Conservation (phyloP, 306 rosid genomes). For the Fragaria ananassa region DNA sequence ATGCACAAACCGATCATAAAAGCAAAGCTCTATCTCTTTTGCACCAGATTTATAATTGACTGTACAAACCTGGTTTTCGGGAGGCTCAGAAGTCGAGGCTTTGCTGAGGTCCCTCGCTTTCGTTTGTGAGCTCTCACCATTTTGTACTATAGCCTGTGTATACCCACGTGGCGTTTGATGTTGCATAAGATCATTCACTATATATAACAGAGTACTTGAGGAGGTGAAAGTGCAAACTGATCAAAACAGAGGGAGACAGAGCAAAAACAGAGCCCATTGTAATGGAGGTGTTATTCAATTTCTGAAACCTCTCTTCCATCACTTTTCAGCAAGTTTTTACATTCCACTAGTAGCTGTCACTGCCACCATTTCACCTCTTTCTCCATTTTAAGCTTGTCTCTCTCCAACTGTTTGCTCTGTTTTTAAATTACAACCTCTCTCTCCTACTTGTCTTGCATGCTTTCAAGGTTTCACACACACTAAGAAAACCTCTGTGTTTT, state of each 20-base stretch:
- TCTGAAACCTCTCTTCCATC: slow-evolving; percentile 35
- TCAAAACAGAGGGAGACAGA: neutral
- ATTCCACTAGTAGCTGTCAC: slow-evolving; percentile 20
- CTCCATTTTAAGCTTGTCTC: slow-evolving; percentile 10
- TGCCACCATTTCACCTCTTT: slow-evolving; percentile 32
- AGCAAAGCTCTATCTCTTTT: slow-evolving; percentile 9
- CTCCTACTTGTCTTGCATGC: slow-evolving; percentile 17
- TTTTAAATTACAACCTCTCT: slow-evolving; percentile 20
- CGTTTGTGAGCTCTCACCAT: neutral
- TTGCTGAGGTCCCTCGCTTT: slow-evolving; percentile 1
- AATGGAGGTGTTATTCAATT: slow-evolving; percentile 66
- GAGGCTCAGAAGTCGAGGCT: slow-evolving; percentile 3
- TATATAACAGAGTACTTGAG: neutral
- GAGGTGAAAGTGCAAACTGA: neutral
- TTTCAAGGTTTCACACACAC: slow-evolving; percentile 33
- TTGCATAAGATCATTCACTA: slow-evolving; percentile 15
- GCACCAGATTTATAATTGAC: neutral
- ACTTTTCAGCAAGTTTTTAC: slow-evolving; percentile 33
- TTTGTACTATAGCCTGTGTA: neutral
- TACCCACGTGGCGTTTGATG: neutral
- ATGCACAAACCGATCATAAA: neutral
- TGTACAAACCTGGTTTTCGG: slow-evolving; percentile 10
- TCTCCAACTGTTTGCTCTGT: slow-evolving; percentile 4
- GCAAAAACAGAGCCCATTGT: slow-evolving; percentile 10
- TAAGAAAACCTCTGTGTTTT: neutral